phyloP scores from a whole-genome alignment of 169 alveolate species.

The Plasmodium berghei region DNA sequence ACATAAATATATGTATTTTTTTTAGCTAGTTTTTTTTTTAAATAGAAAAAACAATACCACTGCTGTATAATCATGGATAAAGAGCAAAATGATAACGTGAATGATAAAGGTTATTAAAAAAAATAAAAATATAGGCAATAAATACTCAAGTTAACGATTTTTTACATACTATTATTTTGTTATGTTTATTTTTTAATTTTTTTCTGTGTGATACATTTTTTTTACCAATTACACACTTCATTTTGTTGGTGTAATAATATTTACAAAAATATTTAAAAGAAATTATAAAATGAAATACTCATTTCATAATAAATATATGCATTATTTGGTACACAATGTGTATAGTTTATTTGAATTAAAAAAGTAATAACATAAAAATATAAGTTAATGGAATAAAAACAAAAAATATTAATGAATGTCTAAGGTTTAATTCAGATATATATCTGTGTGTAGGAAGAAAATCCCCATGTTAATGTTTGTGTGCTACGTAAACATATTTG shows the following conservation, averaged over 20 bases:
- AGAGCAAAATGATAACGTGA: constrained; percentile 26
- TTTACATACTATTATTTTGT: background rate
- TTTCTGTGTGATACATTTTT: background rate
- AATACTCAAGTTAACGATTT: background rate
- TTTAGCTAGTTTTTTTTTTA: constrained; percentile 15
- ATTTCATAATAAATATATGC: background rate
- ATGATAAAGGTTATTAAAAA: constrained; percentile 34
- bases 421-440: background rate
- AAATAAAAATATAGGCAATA: constrained; percentile 2
- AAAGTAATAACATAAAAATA: background rate
- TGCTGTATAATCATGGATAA: constrained; percentile 16
- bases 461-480: background rate
- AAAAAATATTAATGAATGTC: background rate
- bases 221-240: background rate
- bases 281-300: background rate
- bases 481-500: background rate
- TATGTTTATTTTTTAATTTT: background rate
- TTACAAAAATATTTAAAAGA: background rate
- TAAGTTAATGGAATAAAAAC: background rate
- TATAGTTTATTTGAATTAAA: background rate
- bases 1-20: background rate
- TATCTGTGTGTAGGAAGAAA: background rate
- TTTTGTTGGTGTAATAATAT: background rate
- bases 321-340: background rate
- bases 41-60: constrained; percentile 11